Evolutionary conservation across 1,284 basidiomycete genomes (phyloP), one percentile per base, ranked within the genome.

Genomic region (Ceratobasidium sp.): DNA sequence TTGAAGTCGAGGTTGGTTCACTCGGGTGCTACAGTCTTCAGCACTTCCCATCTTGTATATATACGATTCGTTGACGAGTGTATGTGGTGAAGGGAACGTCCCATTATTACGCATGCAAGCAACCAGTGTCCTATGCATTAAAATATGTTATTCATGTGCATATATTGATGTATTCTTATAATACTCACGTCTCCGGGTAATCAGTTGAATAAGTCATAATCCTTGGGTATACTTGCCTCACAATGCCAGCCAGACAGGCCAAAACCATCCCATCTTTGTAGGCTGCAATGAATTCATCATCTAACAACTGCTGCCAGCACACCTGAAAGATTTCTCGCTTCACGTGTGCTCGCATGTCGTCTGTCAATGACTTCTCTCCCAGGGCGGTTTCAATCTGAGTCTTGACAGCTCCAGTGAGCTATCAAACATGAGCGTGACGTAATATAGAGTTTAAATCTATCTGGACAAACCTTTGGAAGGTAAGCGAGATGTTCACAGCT

Each of bases 111-210:
- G n/a, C n/a, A n/a, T n/a, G n/a, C n/a, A n/a, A n/a, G n/a, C n/a
- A n/a, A n/a, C n/a, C n/a, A 49, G 65, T 2, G 17, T 7, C 51
- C 65, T 44, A 43, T 43, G 5, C 5, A 40, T 44, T 43, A 1
- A 59, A 59, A 7, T 34, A 7, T n/a, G n/a, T n/a, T n/a, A n/a
- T n/a, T n/a, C n/a, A n/a, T n/a, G n/a, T n/a, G n/a, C n/a, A n/a
- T n/a, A n/a, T n/a, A n/a, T n/a, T n/a, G n/a, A n/a, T n/a, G n/a
- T n/a, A n/a, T n/a, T n/a, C n/a, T 19, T 11, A 37, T 34, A 2
- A 40, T 2, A 80, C 79, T 62, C 68, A 85, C 84, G 84, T 85
- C 51, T 85, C 84, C 0, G 82, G 83, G 57, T 85, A 85, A 76
- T 80, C 82, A 80, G 82, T 81, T 1, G 82, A 80, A 76, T 85